A percentile compares a stretch with the other conserved stretches of the same genome.
Evolutionary conservation across 768 basidiomycete species (phyloP).

Genomic region (Chlorophyllum brunneum): DNA sequence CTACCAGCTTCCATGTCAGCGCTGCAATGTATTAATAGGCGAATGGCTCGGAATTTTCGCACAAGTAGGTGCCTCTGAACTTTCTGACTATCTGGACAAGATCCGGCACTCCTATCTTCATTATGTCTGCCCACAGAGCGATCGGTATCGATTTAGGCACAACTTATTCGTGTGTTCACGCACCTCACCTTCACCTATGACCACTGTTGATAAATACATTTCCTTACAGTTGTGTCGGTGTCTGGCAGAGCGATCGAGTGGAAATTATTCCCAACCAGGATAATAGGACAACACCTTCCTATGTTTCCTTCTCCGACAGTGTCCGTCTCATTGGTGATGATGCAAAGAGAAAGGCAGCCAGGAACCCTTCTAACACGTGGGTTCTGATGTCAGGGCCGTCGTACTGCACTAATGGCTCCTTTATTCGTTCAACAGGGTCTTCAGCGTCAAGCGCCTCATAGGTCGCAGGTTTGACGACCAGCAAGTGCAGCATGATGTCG

Average conservation of each 20-base stretch:
- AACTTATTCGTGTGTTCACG: constrained; percentile 89
- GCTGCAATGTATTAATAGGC: no score
- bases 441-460: constrained; percentile 97
- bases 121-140: constrained; percentile 69
- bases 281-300: constrained; percentile 93
- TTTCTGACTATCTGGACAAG: no score
- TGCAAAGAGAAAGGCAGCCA: constrained; percentile 97
- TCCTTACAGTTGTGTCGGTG: constrained; percentile 84
- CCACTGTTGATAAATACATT: constrained; percentile 11
- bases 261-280: constrained; percentile 98
- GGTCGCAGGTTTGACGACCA: constrained; percentile 85
- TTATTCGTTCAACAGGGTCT: constrained; percentile 58
- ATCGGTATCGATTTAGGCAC: constrained; percentile 91
- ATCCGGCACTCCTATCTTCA: no score
- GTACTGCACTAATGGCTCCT: constrained; percentile 6
- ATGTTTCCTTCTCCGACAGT: constrained; percentile 90
- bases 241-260: constrained; percentile 99
- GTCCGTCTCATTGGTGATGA: constrained; percentile 99
- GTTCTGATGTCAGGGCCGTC: constrained; percentile 18
- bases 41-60: no score
- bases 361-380: constrained; percentile 94
- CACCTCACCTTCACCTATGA: neutral
- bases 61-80: no score
- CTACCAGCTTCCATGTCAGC: no score
- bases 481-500: constrained; percentile 79